These are phyloP conservation scores for Vitis hybrid DNA, from an alignment of 177 flowering plant genomes.

Conservation along the genomic window DNA sequence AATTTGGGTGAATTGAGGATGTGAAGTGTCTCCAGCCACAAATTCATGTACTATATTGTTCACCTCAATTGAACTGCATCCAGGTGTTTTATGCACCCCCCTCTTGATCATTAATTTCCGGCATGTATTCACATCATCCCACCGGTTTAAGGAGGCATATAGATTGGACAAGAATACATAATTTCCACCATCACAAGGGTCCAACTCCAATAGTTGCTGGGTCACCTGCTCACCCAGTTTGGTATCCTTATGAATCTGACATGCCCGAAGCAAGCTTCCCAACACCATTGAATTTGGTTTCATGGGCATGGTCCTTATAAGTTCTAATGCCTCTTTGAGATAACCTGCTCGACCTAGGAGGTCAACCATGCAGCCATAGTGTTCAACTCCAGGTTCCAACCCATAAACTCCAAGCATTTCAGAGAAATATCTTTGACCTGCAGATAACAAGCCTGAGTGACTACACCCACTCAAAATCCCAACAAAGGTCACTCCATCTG, in stretches of 20 bases:
- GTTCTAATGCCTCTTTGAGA: slow-evolving; percentile 37
- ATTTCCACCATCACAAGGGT: slow-evolving; percentile 40
- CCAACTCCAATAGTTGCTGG: slow-evolving; percentile 28
- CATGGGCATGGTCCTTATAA: slow-evolving; percentile 35
- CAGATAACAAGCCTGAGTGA: slow-evolving; percentile 43
- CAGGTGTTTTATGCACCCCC: slow-evolving; percentile 39
- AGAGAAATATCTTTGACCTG: slow-evolving; percentile 29
- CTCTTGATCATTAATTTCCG: slow-evolving; percentile 33
- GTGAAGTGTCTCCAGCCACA: slow-evolving; percentile 41
- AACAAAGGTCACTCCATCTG: slow-evolving; percentile 48
- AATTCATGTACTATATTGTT: slow-evolving; percentile 40
- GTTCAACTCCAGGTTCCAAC: slow-evolving; percentile 44
- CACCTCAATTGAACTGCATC: slow-evolving; percentile 31
- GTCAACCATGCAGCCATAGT: slow-evolving; percentile 53
- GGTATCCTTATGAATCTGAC: slow-evolving; percentile 33
- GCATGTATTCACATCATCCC: slow-evolving; percentile 33
- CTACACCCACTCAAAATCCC: slow-evolving; percentile 47
- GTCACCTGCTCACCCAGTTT: slow-evolving; percentile 29
- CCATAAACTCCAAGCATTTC: slow-evolving; percentile 31
- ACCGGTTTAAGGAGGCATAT: slow-evolving; percentile 34
- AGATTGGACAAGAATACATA: slow-evolving; percentile 44
- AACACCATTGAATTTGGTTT: slow-evolving; percentile 32
- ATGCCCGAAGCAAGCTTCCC: slow-evolving; percentile 44
- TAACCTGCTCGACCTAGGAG: slow-evolving; percentile 46
- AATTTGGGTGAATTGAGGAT: slow-evolving; percentile 30